A percentile compares a stretch with the other conserved stretches of the same genome.
Evolutionary conservation across 139 green algal species (phyloP).

Genomic region (Tetradesmus obliquus): DNA sequence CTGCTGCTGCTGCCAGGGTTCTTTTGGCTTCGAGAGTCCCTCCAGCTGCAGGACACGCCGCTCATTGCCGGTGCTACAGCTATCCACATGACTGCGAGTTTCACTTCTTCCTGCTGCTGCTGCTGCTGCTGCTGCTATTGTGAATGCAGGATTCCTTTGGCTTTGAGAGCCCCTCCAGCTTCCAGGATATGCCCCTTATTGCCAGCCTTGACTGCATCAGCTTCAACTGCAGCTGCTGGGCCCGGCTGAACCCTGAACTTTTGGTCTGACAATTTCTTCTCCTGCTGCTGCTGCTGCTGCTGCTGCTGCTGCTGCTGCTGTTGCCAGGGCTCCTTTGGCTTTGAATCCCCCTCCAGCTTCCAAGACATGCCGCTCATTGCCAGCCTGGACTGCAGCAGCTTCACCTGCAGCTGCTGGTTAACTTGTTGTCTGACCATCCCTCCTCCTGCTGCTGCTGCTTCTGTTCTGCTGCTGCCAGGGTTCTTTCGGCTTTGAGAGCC

Average conservation of each 20-base stretch:
- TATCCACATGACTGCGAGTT: not conserved
- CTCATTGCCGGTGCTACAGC: too few species aligned
- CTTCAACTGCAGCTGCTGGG: conserved; percentile 17
- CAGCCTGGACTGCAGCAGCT: too few species aligned
- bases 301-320: not conserved
- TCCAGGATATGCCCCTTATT: not conserved
- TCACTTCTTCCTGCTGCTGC: not conserved
- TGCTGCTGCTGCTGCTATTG: too few species aligned
- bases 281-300: too few species aligned
- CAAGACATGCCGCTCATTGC: not conserved
- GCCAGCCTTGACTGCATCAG: not conserved
- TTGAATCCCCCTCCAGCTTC: not conserved
- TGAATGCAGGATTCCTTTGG: not conserved
- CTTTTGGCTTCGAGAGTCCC: too few species aligned
- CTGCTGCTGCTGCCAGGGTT: too few species aligned
- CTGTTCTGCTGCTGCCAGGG: not conserved
- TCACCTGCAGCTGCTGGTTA: not conserved
- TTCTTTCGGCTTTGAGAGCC: not conserved
- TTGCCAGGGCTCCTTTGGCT: not conserved
- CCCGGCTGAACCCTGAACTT: not conserved
- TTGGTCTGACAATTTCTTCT: too few species aligned
- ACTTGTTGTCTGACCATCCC: not conserved
- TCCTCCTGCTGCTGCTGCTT: not conserved
- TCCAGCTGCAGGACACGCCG: too few species aligned
- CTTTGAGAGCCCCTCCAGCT: not conserved